Percentiles rank a stretch among this genome's conserved stretches.
Conservation (phyloP, 306 rosid species). For the Potentilla sterilis region DNA sequence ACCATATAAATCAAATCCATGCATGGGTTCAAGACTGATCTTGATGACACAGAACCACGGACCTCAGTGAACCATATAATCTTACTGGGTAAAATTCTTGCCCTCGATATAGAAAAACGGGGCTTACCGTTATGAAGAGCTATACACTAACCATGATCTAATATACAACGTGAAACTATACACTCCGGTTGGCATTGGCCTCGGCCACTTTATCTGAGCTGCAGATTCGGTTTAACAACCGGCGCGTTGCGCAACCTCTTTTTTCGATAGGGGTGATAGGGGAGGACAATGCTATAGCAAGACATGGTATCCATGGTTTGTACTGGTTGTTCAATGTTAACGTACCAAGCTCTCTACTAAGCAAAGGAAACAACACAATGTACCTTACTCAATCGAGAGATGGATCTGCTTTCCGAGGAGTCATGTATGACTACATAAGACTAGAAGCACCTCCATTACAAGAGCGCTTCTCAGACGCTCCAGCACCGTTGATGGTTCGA, state of each 20-base stretch:
- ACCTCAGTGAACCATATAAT: too few relatives aligned
- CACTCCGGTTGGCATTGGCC: slow-evolving; percentile 69
- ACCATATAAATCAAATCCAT: too few relatives aligned
- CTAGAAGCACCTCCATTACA: slow-evolving; percentile 36
- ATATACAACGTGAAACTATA: slow-evolving; percentile 27
- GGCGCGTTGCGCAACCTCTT: neutral
- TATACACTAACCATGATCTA: too few relatives aligned
- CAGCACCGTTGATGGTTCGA: too few relatives aligned
- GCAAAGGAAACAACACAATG: slow-evolving; percentile 49
- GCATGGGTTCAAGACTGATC: too few relatives aligned
- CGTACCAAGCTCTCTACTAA: slow-evolving; percentile 30
- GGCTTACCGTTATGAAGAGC: too few relatives aligned
- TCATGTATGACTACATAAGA: slow-evolving; percentile 82
- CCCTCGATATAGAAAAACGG: too few relatives aligned
- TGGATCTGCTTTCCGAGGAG: slow-evolving; percentile 25
- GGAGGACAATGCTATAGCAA: slow-evolving; percentile 64
- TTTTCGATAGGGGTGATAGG: slow-evolving; percentile 48
- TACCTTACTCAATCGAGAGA: slow-evolving; percentile 40
- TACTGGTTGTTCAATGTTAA: slow-evolving; percentile 36
- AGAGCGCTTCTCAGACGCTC: too few relatives aligned
- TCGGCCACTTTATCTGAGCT: slow-evolving; percentile 36
- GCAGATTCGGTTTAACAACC: slow-evolving; percentile 56
- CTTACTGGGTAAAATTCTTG: too few relatives aligned
- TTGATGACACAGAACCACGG: too few relatives aligned
- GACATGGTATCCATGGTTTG: slow-evolving; percentile 80